phyloP scores from a whole-genome alignment of 331 rosid genomes.

The Cydonia oblonga region DNA sequence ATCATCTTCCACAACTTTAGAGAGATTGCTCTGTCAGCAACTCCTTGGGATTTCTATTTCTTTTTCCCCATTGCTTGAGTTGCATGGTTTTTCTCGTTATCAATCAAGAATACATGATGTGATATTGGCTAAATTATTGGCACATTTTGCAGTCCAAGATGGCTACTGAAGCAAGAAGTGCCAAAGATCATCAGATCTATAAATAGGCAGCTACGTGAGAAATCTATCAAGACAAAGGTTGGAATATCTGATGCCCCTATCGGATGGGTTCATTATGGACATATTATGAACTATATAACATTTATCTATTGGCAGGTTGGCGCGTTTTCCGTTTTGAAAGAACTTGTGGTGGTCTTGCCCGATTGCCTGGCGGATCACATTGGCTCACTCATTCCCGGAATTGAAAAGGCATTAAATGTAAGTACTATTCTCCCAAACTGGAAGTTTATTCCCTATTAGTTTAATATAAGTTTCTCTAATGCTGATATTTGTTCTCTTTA shows the following conservation, averaged over 20 bases:
- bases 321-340: slow-evolving; percentile 93
- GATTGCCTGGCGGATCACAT: slow-evolving; percentile 95
- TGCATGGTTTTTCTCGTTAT: neutral
- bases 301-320: slow-evolving; percentile 63
- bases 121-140: slow-evolving; percentile 1
- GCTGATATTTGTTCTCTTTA: slow-evolving; percentile 9
- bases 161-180: slow-evolving; percentile 96
- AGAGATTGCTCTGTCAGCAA: neutral
- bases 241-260: neutral
- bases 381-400: slow-evolving; percentile 98
- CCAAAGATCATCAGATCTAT: slow-evolving; percentile 80
- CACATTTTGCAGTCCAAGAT: slow-evolving; percentile 71
- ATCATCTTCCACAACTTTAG: neutral
- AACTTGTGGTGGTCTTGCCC: slow-evolving; percentile 95
- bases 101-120: neutral
- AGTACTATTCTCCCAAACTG: slow-evolving; percentile 13
- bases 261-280: slow-evolving; percentile 5
- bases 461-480: neutral
- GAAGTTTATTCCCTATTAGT: neutral
- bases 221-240: slow-evolving; percentile 98
- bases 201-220: slow-evolving; percentile 93
- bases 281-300: neutral
- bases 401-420: slow-evolving; percentile 91
- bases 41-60: neutral
- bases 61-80: neutral